These are phyloP conservation scores for Chytriomyces sp. DNA, from an alignment of 192 early-diverging fungal genomes.

Conservation along the genomic window DNA sequence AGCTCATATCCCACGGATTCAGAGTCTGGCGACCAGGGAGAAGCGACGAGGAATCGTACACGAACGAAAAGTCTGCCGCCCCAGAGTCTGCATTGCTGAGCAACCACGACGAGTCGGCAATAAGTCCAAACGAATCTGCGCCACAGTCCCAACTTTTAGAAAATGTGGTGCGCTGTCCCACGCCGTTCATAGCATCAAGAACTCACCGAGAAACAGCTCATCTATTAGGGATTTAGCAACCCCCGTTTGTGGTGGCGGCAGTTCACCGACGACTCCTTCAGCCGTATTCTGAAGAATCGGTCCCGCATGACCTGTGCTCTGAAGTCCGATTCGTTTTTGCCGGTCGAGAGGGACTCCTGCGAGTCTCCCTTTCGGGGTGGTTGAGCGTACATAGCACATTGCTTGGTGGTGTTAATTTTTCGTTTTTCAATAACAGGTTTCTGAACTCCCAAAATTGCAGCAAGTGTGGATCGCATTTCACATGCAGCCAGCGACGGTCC, in stretches of 20 bases:
- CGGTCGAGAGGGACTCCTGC: background rate
- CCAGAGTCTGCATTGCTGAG: background rate
- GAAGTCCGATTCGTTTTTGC: background rate
- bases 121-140: slow-evolving; percentile 25
- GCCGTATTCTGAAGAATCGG: background rate
- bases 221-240: background rate
- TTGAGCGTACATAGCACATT: slow-evolving; percentile 27
- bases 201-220: slow-evolving; percentile 24
- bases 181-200: background rate
- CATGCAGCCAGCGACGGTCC: no score
- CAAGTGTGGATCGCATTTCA: no score
- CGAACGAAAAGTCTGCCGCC: slow-evolving; percentile 10
- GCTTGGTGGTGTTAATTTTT: background rate
- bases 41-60: slow-evolving; percentile 3
- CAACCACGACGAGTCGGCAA: slow-evolving; percentile 13
- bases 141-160: background rate
- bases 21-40: background rate
- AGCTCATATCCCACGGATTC: background rate
- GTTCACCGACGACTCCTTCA: background rate
- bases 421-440: background rate
- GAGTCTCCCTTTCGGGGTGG: background rate
- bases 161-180: background rate
- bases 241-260: background rate
- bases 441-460: no score
- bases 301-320: background rate